A percentile compares a stretch with the other conserved stretches of the same genome.
Conservation (phyloP, 371 early-diverging fungal genomes). For the Apophysomyces sp. region DNA sequence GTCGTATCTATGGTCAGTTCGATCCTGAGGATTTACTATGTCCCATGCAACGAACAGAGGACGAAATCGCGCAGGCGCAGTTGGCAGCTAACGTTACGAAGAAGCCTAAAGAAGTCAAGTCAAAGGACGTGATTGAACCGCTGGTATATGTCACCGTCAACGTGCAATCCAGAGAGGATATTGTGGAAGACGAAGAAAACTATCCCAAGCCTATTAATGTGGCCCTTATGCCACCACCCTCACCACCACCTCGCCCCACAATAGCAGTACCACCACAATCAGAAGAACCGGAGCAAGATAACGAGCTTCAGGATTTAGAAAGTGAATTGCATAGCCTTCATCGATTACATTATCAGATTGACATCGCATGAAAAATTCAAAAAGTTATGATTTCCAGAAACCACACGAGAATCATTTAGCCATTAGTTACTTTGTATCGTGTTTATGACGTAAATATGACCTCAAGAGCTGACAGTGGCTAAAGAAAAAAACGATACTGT, state of each 20-base stretch:
- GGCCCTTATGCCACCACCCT: conserved; percentile 21
- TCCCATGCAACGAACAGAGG: conserved; percentile 17
- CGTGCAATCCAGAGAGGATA: conserved; percentile 8
- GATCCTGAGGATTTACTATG: conserved; percentile 53
- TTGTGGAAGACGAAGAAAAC: conserved; percentile 19
- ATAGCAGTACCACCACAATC: conserved; percentile 2
- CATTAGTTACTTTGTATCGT: too few relatives aligned
- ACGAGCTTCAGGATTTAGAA: conserved; percentile 34
- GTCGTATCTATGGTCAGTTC: conserved; percentile 29
- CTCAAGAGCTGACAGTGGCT: too few relatives aligned
- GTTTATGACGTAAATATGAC: too few relatives aligned
- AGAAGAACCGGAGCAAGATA: conserved; percentile 27
- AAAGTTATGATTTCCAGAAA: too few relatives aligned
- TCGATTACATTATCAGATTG: conserved; percentile 1
- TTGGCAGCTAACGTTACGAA: conserved; percentile 16
- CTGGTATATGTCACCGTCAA: conserved; percentile 27
- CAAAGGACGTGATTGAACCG: conserved; percentile 29
- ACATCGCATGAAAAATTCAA: too few relatives aligned
- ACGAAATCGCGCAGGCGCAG: conserved; percentile 6
- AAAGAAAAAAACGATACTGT: too few relatives aligned
- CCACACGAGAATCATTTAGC: too few relatives aligned
- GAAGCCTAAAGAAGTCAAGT: conserved; percentile 9
- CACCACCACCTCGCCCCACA: too few relatives aligned
- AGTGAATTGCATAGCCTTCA: conserved; percentile 23
- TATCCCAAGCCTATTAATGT: conserved; percentile 42